A percentile compares a stretch with the other conserved stretches of the same genome.
Conservation (phyloP, 768 basidiomycete genomes). For the Podaxis carcinomalis region DNA sequence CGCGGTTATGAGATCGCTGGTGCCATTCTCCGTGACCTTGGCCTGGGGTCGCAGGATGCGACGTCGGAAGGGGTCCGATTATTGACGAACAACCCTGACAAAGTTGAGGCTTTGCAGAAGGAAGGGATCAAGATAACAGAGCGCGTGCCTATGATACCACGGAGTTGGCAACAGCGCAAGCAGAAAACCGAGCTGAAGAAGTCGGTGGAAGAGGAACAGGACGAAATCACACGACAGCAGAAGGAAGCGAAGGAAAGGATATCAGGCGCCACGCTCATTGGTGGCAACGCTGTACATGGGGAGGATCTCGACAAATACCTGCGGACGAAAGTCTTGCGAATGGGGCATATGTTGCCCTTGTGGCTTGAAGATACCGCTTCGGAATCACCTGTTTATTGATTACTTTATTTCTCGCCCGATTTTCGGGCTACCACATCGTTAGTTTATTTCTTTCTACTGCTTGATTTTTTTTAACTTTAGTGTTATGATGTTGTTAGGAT, state of each 20-base stretch:
- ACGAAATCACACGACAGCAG: slow-evolving; percentile 16
- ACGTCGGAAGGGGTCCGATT: slow-evolving; percentile 59
- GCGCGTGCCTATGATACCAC: slow-evolving; percentile 91
- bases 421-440: neutral
- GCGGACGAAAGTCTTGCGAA: slow-evolving; percentile 91
- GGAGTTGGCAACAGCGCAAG: slow-evolving; percentile 68
- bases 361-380: slow-evolving; percentile 34
- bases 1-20: slow-evolving; percentile 89
- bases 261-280: slow-evolving; percentile 76
- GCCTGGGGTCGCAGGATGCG: slow-evolving; percentile 50
- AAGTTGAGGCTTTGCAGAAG: slow-evolving; percentile 79
- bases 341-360: slow-evolving; percentile 90
- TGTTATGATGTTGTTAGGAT: neutral
- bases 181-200: slow-evolving; percentile 25
- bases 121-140: slow-evolving; percentile 82
- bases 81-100: slow-evolving; percentile 98
- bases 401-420: slow-evolving; percentile 10
- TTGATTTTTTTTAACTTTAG: neutral
- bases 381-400: slow-evolving; percentile 19
- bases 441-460: neutral
- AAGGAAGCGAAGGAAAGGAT: slow-evolving; percentile 34
- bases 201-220: slow-evolving; percentile 14
- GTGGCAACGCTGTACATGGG: slow-evolving; percentile 70
- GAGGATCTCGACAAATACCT: slow-evolving; percentile 93
- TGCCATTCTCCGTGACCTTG: slow-evolving; percentile 86